Percentiles rank a stretch among this genome's conserved stretches.
Conservation (phyloP, 1,284 basidiomycete species). For the Ustilago xerochloae region DNA sequence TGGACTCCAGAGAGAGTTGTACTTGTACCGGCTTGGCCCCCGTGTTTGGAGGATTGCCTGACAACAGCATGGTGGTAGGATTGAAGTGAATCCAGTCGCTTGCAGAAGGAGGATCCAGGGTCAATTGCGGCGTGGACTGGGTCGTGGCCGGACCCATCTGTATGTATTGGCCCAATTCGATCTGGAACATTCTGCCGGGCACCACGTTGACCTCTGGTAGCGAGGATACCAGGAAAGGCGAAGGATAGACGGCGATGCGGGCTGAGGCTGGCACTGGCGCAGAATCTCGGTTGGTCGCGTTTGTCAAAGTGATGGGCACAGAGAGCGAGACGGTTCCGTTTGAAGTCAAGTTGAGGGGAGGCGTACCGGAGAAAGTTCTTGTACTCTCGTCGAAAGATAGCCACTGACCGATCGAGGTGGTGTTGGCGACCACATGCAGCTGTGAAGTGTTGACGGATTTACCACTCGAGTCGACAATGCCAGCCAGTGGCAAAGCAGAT, state of each 20-base stretch:
- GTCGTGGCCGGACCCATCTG: constrained; percentile 11
- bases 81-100: constrained; percentile 69
- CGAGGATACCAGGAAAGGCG: constrained; percentile 27
- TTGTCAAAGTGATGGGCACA: constrained; percentile 75
- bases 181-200: constrained; percentile 35
- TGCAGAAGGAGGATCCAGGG: constrained; percentile 46
- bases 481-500: constrained; percentile 51
- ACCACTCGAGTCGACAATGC: constrained; percentile 23
- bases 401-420: constrained; percentile 72
- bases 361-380: constrained; percentile 76
- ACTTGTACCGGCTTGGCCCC: constrained; percentile 13
- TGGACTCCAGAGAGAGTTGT: constrained; percentile 19
- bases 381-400: constrained; percentile 75
- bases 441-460: constrained; percentile 14
- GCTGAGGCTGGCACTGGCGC: constrained; percentile 32
- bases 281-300: constrained; percentile 4
- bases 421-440: constrained; percentile 68
- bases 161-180: constrained; percentile 35
- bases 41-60: constrained; percentile 55
- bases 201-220: constrained; percentile 30
- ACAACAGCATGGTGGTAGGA: constrained; percentile 64
- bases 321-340: constrained; percentile 60
- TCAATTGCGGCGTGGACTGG: constrained; percentile 11
- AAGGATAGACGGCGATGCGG: constrained; percentile 58
- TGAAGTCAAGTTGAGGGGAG: constrained; percentile 70